Evolutionary conservation across 2,329 filamentous ascomycete species (phyloP), one percentile per base, ranked within the genome.

Genomic region (Penicillium digitatum): DNA sequence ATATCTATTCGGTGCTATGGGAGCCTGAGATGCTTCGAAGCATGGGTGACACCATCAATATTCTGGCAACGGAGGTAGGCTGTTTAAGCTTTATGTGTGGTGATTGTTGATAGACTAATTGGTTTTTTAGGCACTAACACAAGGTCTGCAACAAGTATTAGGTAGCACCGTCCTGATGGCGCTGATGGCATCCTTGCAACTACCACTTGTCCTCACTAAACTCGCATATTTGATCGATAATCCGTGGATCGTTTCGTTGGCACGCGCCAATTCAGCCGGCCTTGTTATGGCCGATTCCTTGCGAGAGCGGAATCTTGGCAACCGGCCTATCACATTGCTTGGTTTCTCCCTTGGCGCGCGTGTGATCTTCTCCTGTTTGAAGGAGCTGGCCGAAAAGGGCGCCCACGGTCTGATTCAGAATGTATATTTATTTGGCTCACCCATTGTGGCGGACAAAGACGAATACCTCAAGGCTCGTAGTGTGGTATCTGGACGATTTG

Each of bases 41-140:
- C 74, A 99, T 96, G 87, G 94, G 94, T 82, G 90, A 94, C 71
- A 99, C 94, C 43, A 97, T 99, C 67, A 96, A 96, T 67, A 97
- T 99, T 74, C 79, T 99, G 61, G 94, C 94, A 55, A 99, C 94
- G 32, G 94, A 99, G 84, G 90, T 93, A 75, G 75, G 82, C 27
- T 40, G 14, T 42, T 11, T 6, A 26, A 22, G 20, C 12, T 10
- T 1, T 29, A n/a, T 10, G 2, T 29, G 18, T 27, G 6, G 8
- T 24, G 20, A 34, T 34, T 24, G 12, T n/a, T 1, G 20, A 18
- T 51, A 35, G 46, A 46, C 69, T 76, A 62, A 75, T 40, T 35
- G n/a, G 1, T 45, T 58, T 54, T 47, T 10, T 54, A 93, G 89
- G 94, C 94, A 66, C 84, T 99, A 58, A 96, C 94, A 0, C 90